Percentiles rank a stretch among this genome's conserved stretches.
Conservation (phyloP, 257 asterid species). For the Haberlea rhodopensis region DNA sequence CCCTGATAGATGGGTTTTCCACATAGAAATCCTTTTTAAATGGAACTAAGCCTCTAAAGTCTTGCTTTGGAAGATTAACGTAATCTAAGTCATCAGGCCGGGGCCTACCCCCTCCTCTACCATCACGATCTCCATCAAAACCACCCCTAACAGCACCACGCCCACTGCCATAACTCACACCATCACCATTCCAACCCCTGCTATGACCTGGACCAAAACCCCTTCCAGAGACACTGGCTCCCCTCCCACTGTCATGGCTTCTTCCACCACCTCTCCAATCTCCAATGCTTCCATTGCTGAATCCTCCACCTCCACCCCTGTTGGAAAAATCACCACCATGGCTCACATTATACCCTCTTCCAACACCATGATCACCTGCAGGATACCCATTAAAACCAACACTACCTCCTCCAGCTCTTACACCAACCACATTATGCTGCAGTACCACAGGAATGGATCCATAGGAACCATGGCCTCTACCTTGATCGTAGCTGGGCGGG, state of each 20-base stretch:
- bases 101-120: slow-evolving; percentile 53
- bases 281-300: slow-evolving; percentile 35
- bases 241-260: slow-evolving; percentile 35
- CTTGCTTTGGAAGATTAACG: slow-evolving; percentile 71
- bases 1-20: slow-evolving; percentile 71
- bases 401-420: slow-evolving; percentile 33
- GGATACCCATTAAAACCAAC: slow-evolving; percentile 37
- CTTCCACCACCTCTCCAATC: slow-evolving; percentile 48
- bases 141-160: slow-evolving; percentile 24
- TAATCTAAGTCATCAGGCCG: slow-evolving; percentile 69
- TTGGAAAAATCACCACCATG: slow-evolving; percentile 29
- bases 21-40: slow-evolving; percentile 78
- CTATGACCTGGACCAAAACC: slow-evolving; percentile 42
- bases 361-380: slow-evolving; percentile 38
- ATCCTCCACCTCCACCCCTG: slow-evolving; percentile 40
- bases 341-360: slow-evolving; percentile 42
- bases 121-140: slow-evolving; percentile 48
- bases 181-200: slow-evolving; percentile 32
- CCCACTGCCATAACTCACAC: slow-evolving; percentile 26
- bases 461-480: slow-evolving; percentile 39
- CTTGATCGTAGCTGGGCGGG: slow-evolving; percentile 51
- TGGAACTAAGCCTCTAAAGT: slow-evolving; percentile 69
- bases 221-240: slow-evolving; percentile 31
- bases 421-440: slow-evolving; percentile 37
- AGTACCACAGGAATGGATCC: slow-evolving; percentile 46